Evolutionary conservation across 2,329 filamentous ascomycete genomes (phyloP).

Genomic region (Pseudogymnoascus sp.): DNA sequence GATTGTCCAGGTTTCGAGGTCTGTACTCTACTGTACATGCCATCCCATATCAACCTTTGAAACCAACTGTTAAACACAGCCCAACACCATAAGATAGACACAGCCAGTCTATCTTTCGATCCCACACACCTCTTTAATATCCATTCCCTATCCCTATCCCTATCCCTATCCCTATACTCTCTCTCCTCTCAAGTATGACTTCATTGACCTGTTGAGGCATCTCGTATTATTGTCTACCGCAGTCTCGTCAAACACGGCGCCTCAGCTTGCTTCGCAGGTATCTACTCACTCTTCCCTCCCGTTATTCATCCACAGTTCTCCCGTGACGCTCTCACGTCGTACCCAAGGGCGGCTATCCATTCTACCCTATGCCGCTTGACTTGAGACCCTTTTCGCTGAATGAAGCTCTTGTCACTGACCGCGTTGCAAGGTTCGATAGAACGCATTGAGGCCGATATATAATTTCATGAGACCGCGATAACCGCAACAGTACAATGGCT

Average conservation of each 20-base stretch:
- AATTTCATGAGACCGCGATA: background rate
- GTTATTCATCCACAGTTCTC: background rate
- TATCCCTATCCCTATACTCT: background rate
- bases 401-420: background rate
- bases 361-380: background rate
- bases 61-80: background rate
- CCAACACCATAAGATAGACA: background rate
- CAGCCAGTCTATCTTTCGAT: background rate
- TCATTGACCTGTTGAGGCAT: conserved; percentile 3
- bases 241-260: background rate
- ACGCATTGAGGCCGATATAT: background rate
- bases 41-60: background rate
- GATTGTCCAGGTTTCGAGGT: background rate
- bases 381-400: background rate
- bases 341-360: background rate
- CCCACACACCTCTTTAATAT: background rate
- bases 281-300: background rate
- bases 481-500: conserved; percentile 1
- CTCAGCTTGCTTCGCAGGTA: conserved; percentile 5
- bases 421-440: background rate
- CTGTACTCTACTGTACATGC: background rate
- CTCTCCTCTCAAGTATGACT: background rate
- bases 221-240: background rate
- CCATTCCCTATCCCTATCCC: background rate
- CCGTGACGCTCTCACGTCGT: background rate